Evolutionary conservation across 2,329 filamentous ascomycete species (phyloP).

Genomic region (Aspergillus aculeatus): DNA sequence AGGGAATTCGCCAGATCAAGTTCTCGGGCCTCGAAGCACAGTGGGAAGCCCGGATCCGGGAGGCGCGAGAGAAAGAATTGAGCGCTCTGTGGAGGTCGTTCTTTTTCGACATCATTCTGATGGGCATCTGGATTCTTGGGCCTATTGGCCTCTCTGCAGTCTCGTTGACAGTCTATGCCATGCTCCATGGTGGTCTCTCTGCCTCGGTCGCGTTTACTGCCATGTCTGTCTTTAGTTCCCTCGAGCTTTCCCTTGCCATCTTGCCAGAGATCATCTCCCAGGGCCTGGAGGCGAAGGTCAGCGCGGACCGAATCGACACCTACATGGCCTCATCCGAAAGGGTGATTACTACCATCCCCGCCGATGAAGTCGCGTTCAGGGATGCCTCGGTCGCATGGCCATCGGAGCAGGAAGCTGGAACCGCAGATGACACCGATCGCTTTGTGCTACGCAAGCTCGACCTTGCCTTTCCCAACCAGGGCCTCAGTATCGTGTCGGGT

Average conservation of each 20-base stretch:
- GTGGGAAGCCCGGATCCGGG: constrained; percentile 68
- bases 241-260: constrained; percentile 69
- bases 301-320: constrained; percentile 67
- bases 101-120: constrained; percentile 59
- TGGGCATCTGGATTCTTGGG: constrained; percentile 68
- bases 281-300: constrained; percentile 70
- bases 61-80: constrained; percentile 65
- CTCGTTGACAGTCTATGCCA: constrained; percentile 66
- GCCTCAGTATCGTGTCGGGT: constrained; percentile 71
- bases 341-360: constrained; percentile 50
- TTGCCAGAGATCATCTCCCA: constrained; percentile 72
- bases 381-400: constrained; percentile 73
- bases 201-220: constrained; percentile 78
- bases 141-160: constrained; percentile 70
- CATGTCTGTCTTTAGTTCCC: constrained; percentile 66
- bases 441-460: constrained; percentile 65
- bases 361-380: constrained; percentile 63
- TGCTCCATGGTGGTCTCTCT: constrained; percentile 60
- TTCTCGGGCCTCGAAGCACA: constrained; percentile 72
- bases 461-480: constrained; percentile 64
- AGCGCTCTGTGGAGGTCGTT: constrained; percentile 65
- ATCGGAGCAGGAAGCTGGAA: constrained; percentile 55
- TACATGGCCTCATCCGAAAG: constrained; percentile 69
- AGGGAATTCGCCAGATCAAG: constrained; percentile 80
- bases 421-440: constrained; percentile 27